Base-by-base conservation (phyloP, 1,284 basidiomycete genomes). In the Porogramme epimiltina region DNA sequence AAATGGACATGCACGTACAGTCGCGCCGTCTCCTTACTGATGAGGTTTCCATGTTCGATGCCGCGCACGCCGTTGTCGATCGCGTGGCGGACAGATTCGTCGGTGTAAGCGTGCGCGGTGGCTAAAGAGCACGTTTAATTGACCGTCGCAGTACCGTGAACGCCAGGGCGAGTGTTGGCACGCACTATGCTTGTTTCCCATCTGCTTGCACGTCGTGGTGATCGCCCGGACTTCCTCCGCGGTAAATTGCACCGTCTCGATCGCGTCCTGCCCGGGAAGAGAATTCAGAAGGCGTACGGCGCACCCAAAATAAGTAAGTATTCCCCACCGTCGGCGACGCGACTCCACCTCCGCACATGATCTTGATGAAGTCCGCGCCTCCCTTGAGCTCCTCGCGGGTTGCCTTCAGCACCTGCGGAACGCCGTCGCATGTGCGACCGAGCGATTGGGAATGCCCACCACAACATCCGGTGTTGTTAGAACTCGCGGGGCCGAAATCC, bases 31-130 rank as follows among this genome's bases (percentile, higher is more conserved):
- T 65, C 47, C 5, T 54, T 34, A 38, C 69, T 68, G 41, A 72
- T 69, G 9, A 73, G 60, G 49, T 72, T 72, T 10, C 78, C 78
- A 49, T 80, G 78, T 55, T 80, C 78, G 38, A 80, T 79, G 0
- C 76, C 76, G 3, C 47, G 45, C 3, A 73, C 67, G 10, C 73
- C 71, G 44, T 71, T 71, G 24, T 70, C 66, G 26, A 76, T 70
- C 0, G 74, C 72, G 47, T 76, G 73, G 0, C 68, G 62, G 37
- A 75, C 70, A 3, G 72, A 67, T 16, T 69, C 71, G 20, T 68
- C 64, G 2, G 73, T 75, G 53, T 75, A 73, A 13, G 71, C 70
- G 51, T 73, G 71, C 0, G 73, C 71, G 1, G 72, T 75, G 5
- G 64, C 68, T 69, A 18, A 9, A 38, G 4, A 18, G 34, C 5